Conservation (phyloP, 176 grass and related monocot species). For the Avena eriantha region DNA sequence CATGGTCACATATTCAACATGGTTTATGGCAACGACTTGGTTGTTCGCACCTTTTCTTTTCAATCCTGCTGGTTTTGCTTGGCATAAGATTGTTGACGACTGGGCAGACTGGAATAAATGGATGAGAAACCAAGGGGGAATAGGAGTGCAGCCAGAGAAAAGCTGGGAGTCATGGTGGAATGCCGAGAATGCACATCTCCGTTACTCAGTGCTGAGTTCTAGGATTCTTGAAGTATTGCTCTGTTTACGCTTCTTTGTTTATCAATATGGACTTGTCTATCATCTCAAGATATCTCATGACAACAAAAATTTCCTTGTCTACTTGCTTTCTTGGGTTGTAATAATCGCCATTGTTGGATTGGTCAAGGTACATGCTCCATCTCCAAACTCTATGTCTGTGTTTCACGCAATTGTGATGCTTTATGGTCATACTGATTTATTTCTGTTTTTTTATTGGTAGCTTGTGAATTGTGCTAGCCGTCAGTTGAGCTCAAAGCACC, state of each 20-base stretch:
- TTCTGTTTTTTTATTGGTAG: conserved; percentile 44
- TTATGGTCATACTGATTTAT: conserved; percentile 30
- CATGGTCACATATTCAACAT: conserved; percentile 91
- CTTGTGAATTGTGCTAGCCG: conserved; percentile 71
- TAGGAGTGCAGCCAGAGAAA: conserved; percentile 86
- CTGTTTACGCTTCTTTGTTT: conserved; percentile 89
- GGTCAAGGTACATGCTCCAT: conserved; percentile 74
- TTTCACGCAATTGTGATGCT: conserved; percentile 25
- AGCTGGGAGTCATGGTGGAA: conserved; percentile 99
- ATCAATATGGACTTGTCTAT: conserved; percentile 96
- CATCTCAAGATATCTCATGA: conserved; percentile 92
- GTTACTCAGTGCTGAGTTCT: conserved; percentile 75
- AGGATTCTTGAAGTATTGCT: conserved; percentile 82
- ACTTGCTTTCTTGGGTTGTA: conserved; percentile 94
- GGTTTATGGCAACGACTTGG: conserved; percentile 96
- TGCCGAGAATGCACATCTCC: conserved; percentile 81
- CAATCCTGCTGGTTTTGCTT: conserved; percentile 89
- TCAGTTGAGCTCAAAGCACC: conserved; percentile 75
- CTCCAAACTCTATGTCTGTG: conserved; percentile 2
- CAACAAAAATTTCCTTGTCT: conserved; percentile 88
- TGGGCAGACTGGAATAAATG: conserved; percentile 90
- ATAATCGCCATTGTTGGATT: conserved; percentile 78
- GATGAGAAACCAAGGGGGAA: conserved; percentile 90
- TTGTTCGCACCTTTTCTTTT: conserved; percentile 92
- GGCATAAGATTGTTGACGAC: conserved; percentile 92